Conservation (phyloP, 306 rosid genomes). For the Mimosa bimucronata region DNA sequence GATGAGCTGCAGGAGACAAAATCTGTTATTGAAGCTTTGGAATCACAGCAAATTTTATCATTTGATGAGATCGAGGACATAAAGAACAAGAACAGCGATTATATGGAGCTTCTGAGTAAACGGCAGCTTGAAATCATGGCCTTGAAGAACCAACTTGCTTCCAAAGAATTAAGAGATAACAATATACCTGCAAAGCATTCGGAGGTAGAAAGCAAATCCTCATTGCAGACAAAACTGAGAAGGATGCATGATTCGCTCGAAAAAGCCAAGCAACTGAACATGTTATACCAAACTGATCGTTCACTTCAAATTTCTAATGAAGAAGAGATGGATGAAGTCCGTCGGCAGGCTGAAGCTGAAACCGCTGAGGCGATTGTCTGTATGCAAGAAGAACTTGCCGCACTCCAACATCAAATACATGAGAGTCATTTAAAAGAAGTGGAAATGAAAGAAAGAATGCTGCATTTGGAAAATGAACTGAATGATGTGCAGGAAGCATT, state of each 20-base stretch:
- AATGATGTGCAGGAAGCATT: constrained; percentile 60
- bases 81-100: constrained; percentile 53
- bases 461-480: constrained; percentile 64
- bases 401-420: constrained; percentile 76
- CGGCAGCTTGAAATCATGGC: constrained; percentile 61
- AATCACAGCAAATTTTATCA: constrained; percentile 76
- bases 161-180: constrained; percentile 56
- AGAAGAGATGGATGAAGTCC: constrained; percentile 84
- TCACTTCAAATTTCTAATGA: constrained; percentile 80
- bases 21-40: constrained; percentile 75
- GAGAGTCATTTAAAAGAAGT: constrained; percentile 64
- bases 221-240: constrained; percentile 62
- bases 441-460: constrained; percentile 64
- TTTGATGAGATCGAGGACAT: constrained; percentile 77
- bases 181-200: constrained; percentile 45
- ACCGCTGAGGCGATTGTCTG: constrained; percentile 93
- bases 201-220: constrained; percentile 45
- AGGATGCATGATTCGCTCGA: constrained; percentile 92
- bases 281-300: constrained; percentile 72
- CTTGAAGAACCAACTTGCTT: constrained; percentile 59
- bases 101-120: constrained; percentile 59
- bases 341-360: constrained; percentile 89
- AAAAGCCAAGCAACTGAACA: constrained; percentile 81
- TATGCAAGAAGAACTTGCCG: constrained; percentile 90
- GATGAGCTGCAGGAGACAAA: constrained; percentile 64